These are phyloP conservation scores for Globisporangium cederbergense DNA, from an alignment of 352 stramenopile species.

Conservation along the genomic window DNA sequence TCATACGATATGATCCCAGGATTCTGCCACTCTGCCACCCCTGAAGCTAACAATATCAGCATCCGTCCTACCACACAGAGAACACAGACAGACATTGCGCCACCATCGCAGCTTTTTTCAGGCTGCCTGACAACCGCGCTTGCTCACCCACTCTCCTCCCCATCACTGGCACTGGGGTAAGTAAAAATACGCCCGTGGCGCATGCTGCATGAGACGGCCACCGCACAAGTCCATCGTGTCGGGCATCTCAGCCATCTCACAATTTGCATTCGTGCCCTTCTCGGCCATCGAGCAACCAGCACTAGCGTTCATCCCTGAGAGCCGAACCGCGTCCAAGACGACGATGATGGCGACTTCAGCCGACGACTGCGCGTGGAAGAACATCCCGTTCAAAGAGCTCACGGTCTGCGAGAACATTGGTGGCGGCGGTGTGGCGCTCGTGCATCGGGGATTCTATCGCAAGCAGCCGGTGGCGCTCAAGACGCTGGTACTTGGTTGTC, in stretches of 20 bases:
- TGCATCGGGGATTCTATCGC: slow-evolving; percentile 79
- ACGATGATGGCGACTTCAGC: background rate
- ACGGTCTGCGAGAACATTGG: slow-evolving; percentile 82
- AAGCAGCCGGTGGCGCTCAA: slow-evolving; percentile 82
- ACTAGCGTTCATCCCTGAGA: background rate
- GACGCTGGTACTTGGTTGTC: slow-evolving; percentile 54
- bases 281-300: slow-evolving; percentile 6
- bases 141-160: background rate
- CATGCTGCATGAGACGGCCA: slow-evolving; percentile 11
- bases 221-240: slow-evolving; percentile 13
- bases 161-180: background rate
- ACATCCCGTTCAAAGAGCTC: slow-evolving; percentile 78
- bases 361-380: slow-evolving; percentile 42
- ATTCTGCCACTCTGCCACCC: background rate
- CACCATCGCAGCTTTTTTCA: background rate
- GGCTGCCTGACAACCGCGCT: background rate
- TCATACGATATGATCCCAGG: background rate
- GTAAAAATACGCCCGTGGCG: slow-evolving; percentile 6
- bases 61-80: background rate
- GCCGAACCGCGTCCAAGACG: background rate
- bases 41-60: background rate
- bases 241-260: slow-evolving; percentile 12
- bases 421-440: slow-evolving; percentile 87
- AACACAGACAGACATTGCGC: background rate
- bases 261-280: slow-evolving; percentile 8